Conservation (phyloP, 805 yeast species). For the Vanderwaltozyma verrucispora region DNA sequence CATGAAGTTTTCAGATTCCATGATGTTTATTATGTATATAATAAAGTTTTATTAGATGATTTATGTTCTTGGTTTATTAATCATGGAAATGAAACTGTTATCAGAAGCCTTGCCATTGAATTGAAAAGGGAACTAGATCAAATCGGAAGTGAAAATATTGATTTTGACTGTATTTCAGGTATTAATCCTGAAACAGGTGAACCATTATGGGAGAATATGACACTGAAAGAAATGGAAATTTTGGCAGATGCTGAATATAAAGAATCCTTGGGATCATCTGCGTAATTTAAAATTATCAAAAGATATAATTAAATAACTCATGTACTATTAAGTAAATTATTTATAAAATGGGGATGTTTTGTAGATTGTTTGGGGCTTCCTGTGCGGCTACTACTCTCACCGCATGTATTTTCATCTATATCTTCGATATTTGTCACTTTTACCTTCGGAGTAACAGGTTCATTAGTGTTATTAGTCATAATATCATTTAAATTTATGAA, state of each 20-base stretch:
- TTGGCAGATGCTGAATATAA: conserved; percentile 42
- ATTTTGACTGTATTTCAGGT: conserved; percentile 32
- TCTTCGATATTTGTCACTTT: conserved; percentile 1
- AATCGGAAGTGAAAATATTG: conserved; percentile 35
- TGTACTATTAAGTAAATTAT: conserved; percentile 12
- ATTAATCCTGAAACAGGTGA: conserved; percentile 29
- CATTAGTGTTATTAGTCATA: conserved; percentile 10
- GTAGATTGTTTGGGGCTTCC: conserved; percentile 10
- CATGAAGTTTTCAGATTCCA: conserved; percentile 73
- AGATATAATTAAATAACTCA: background rate
- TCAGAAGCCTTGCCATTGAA: conserved; percentile 60
- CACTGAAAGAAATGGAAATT: conserved; percentile 45
- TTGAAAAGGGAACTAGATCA: conserved; percentile 33
- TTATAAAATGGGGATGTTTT: conserved; percentile 18
- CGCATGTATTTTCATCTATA: conserved; percentile 23
- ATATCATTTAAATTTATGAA: conserved; percentile 23
- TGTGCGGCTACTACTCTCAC: conserved; percentile 23
- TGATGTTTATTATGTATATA: conserved; percentile 77
- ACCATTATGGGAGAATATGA: conserved; percentile 35
- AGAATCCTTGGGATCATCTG: background rate
- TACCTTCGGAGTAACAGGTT: conserved; percentile 1
- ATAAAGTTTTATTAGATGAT: conserved; percentile 67
- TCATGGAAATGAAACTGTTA: conserved; percentile 45
- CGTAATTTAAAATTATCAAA: too few relatives aligned
- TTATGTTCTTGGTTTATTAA: conserved; percentile 61